These are phyloP conservation scores for Ogataea populi-albae DNA, from an alignment of 805 yeast genomes.

Conservation along the genomic window DNA sequence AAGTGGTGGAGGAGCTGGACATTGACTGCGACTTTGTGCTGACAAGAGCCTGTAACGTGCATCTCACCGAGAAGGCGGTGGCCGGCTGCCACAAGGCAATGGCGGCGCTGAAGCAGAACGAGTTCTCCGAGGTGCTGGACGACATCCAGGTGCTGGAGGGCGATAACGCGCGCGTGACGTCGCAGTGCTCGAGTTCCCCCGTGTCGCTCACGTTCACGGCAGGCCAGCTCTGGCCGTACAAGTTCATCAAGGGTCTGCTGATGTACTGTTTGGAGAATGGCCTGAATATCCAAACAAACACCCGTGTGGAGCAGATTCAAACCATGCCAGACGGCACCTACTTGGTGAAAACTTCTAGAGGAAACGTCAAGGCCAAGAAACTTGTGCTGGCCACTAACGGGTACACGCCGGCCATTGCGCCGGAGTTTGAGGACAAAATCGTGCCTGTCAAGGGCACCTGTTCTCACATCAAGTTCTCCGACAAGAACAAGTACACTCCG, in stretches of 20 bases:
- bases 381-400: slow-evolving; percentile 38
- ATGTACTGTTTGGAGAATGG: slow-evolving; percentile 33
- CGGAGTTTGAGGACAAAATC: slow-evolving; percentile 26
- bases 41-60: slow-evolving; percentile 30
- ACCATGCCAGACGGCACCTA: slow-evolving; percentile 27
- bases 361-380: slow-evolving; percentile 27
- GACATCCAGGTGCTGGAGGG: slow-evolving; percentile 32
- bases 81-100: slow-evolving; percentile 10
- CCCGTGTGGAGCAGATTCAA: slow-evolving; percentile 32
- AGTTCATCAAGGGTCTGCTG: slow-evolving; percentile 35
- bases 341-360: slow-evolving; percentile 28
- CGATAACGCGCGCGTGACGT: slow-evolving; percentile 25
- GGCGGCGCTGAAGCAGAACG: slow-evolving; percentile 22
- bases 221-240: slow-evolving; percentile 43
- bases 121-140: slow-evolving; percentile 23
- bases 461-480: slow-evolving; percentile 26
- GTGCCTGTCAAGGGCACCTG: slow-evolving; percentile 36
- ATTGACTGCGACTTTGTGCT: slow-evolving; percentile 33
- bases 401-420: slow-evolving; percentile 22
- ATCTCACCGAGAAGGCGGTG: slow-evolving; percentile 19
- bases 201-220: slow-evolving; percentile 38
- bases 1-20: slow-evolving; percentile 30
- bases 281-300: slow-evolving; percentile 39
- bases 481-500: slow-evolving; percentile 18
- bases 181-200: slow-evolving; percentile 26